Percentiles rank a stretch among this genome's conserved stretches.
Evolutionary conservation across 1,284 basidiomycete genomes (phyloP).

Genomic region (Naganishia liquefaciens): DNA sequence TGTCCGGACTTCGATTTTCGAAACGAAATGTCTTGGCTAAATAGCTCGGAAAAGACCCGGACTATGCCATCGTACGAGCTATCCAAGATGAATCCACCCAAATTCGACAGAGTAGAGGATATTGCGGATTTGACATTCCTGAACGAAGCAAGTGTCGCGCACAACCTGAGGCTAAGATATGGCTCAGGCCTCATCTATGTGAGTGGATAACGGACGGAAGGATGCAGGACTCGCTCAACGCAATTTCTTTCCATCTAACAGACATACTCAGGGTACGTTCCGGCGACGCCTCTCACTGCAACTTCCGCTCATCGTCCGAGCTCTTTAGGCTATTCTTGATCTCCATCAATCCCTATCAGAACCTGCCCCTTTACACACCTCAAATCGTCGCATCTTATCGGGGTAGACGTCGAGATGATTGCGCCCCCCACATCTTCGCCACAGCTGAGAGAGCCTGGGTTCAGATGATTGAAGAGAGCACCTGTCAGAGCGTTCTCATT

Average conservation of each 20-base stretch:
- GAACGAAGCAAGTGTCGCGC: constrained; percentile 97
- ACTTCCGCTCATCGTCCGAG: neutral
- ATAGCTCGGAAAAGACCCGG: constrained; percentile 51
- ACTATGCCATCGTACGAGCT: constrained; percentile 73
- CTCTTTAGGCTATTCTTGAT: constrained; percentile 70
- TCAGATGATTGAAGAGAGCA: constrained; percentile 95
- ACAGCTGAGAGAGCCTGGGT: constrained; percentile 98
- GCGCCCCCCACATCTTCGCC: constrained; percentile 93
- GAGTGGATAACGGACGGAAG: constrained; percentile 52
- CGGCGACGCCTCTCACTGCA: neutral
- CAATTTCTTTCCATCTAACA: constrained; percentile 24
- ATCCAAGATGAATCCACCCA: constrained; percentile 97
- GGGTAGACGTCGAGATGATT: constrained; percentile 86
- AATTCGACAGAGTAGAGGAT: constrained; percentile 96
- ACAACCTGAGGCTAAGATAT: constrained; percentile 90
- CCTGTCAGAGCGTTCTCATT: constrained; percentile 97
- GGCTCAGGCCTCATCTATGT: constrained; percentile 93
- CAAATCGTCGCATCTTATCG: constrained; percentile 92
- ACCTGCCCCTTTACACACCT: constrained; percentile 89
- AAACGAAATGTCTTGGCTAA: neutral
- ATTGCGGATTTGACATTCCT: constrained; percentile 97
- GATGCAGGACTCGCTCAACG: neutral
- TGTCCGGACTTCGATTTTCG: neutral
- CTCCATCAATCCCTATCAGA: constrained; percentile 96
- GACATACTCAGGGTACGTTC: constrained; percentile 53